phyloP scores from a whole-genome alignment of 306 rosid species.

The Pueraria montana region DNA sequence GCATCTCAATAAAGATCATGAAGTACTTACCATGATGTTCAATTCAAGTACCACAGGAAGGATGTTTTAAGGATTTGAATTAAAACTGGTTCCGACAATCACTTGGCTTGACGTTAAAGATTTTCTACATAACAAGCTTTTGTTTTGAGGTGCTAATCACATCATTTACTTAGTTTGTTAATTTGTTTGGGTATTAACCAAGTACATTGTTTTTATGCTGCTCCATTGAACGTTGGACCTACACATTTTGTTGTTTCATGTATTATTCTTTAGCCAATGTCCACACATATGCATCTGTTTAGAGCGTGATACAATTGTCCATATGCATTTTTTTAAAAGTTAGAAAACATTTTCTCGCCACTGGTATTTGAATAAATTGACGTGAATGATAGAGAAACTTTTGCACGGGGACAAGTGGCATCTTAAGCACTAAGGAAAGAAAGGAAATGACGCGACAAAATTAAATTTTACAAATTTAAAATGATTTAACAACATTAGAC shows the following conservation, averaged over 20 bases:
- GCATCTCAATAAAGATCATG: neutral
- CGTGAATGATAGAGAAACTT: neutral
- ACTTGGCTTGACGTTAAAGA: conserved; percentile 76
- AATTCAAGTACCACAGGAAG: neutral
- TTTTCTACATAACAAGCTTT: conserved; percentile 67
- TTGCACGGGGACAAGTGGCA: neutral
- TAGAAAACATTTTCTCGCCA: neutral
- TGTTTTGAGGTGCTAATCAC: conserved; percentile 61
- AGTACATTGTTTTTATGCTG: neutral
- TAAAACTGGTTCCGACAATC: conserved; percentile 52
- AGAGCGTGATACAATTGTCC: conserved; percentile 18
- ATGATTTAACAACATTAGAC: neutral
- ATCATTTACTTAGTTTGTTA: neutral
- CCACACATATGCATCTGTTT: neutral
- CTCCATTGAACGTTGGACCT: neutral
- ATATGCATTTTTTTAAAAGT: neutral
- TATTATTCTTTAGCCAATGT: conserved; percentile 21
- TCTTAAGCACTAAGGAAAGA: conserved; percentile 39
- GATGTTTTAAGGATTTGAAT: conserved; percentile 46
- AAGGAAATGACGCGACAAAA: neutral
- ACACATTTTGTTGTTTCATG: conserved; percentile 44
- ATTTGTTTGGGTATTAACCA: neutral
- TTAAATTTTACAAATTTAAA: neutral
- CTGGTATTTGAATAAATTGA: conserved; percentile 20
- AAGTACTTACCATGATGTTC: neutral